Base-by-base conservation (phyloP, 805 yeast genomes). In the Teunomyces cretensis region DNA sequence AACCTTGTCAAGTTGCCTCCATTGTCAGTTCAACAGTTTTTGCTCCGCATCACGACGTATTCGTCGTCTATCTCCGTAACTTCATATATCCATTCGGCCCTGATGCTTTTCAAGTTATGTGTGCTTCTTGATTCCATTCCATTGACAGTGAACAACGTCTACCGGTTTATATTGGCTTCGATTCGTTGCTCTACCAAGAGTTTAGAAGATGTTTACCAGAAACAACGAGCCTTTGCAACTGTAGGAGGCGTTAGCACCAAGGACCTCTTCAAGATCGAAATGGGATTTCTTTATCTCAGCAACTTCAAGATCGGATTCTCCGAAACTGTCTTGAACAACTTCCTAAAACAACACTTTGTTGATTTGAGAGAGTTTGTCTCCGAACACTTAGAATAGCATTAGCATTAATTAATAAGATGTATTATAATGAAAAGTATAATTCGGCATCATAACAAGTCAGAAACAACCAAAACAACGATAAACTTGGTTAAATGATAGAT, bases 271-370 rank as follows among this genome's bases (percentile, higher is more conserved):
- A 62, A 68, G 22, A 60, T 81, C 36, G 86, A 80, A 52, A 70
- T 79, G 15, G 72, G 80, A 1, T 62, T 80, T 32, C 58, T 81
- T 45, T 76, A 75, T 51, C 54, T 79, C 38, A 48, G 76, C 41
- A 75, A 78, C 54, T 80, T 78, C 56, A 73, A 76, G 39, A 59
- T 81, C 45, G 71, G 69, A 36, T 74, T 76, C 6, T 75, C 75
- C 45, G 61, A 62, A 49, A 51, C 52, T 30, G 52, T 61, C 13
- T 52, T 74, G 43, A 53, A 61, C 46, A 57, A 65, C 33, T 70
- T 63, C 44, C 57, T 72, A 46, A 52, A 54, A 7, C 62, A 63
- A 24, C 65, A 61, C 31, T 68, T 67, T 46, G 53, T 60, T 13
- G 61, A 62, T 6, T 58, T 72, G 45, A 55, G 67, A 36, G 53